Evolutionary conservation across 2,329 filamentous ascomycete genomes (phyloP), one percentile per base, ranked within the genome.

Genomic region (Parascedosporium putredinis): DNA sequence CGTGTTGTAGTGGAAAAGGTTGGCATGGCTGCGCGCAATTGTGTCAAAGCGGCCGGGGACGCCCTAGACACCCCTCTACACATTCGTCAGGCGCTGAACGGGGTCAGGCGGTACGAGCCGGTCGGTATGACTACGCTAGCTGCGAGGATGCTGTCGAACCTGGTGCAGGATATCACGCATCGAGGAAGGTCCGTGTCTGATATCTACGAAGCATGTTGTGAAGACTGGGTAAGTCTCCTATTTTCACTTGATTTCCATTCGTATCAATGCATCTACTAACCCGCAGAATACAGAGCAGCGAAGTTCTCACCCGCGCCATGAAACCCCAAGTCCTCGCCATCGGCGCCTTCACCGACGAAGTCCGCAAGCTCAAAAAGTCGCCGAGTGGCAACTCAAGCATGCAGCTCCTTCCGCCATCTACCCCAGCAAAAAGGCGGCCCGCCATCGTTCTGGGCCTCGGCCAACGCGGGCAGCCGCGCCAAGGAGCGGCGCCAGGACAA

Each of bases 371-470:
- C 33, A 36, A 36, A 12, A 18, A 14, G 12, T 36, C 33, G n/a
- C 33, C 33, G 33, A 36, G 33, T 36, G 33, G 33, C 33, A 36
- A 36, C 20, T 18, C 49, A n/a, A n/a, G n/a, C n/a, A n/a, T n/a
- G n/a, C n/a, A n/a, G n/a, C n/a, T n/a, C n/a, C n/a, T n/a, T n/a
- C n/a, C n/a, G n/a, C n/a, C 49, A 22, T 40, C 49, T 22, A 18
- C 22, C n/a, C 36, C 18, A 22, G 56, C 62, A n/a, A 16, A 5
- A 7, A 16, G 10, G 5, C 33, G 20, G 33, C 33, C 33, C 12
- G n/a, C 33, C 14, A 8, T 14, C n/a, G n/a, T 36, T 36, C 33
- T 16, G n/a, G 4, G n/a, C 33, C 7, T 18, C 33, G 9, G n/a
- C 33, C 33, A 36, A 36, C 33, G 12, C n/a, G n/a, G n/a, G 20